Base-by-base conservation (phyloP, 768 basidiomycete species). In the Sutorius australiensis region DNA sequence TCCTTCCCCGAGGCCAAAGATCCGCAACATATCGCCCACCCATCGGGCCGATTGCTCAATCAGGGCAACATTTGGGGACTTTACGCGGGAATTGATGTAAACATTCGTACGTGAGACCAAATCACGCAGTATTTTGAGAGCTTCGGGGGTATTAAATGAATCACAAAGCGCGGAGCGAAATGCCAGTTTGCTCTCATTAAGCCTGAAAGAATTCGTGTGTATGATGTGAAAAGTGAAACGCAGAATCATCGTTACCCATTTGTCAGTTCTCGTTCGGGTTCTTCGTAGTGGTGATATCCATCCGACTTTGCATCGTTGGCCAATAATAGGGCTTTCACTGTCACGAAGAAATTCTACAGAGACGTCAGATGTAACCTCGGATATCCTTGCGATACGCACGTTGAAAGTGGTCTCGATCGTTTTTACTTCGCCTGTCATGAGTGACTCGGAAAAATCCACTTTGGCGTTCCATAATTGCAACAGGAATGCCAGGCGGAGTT, bases 81-180 rank as follows among this genome's bases (percentile, higher is more conserved):
- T 81, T 33, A 79, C 79, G 36, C 80, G 81, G 31, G 79, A 63
- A 50, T 83, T 89, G 61, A 98, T 83, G 73, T 98, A 99, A 31
- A 92, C 77, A 69, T 98, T 98, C 7, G 89, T 84, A 42, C 81
- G 79, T 4, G 89, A 89, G 42, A 98, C 83, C 34, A 98, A 75
- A 54, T 94, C 87, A 12, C 88, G 79, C 16, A 98, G 72, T 51
- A 83, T 73, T 60, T 81, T 79, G 21, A 98, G 70, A 0, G 93
- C 95, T 16, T 74, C 78, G 3, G 94, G 92, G 0, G 97, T 98
- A 68, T 98, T 95, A 79, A 98, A 97, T 0, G 95, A 98, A 69
- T 99, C 95, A 71, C 89, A 95, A 43, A 99, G 83, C 0, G 94
- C 90, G 12, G 73, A 77, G 48, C 92, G 84, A 79, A 99, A 95